Percentiles rank a stretch among this genome's conserved stretches.
phyloP scores from a whole-genome alignment of 2,329 filamentous ascomycete genomes.

The Ceratocystis ficicola region DNA sequence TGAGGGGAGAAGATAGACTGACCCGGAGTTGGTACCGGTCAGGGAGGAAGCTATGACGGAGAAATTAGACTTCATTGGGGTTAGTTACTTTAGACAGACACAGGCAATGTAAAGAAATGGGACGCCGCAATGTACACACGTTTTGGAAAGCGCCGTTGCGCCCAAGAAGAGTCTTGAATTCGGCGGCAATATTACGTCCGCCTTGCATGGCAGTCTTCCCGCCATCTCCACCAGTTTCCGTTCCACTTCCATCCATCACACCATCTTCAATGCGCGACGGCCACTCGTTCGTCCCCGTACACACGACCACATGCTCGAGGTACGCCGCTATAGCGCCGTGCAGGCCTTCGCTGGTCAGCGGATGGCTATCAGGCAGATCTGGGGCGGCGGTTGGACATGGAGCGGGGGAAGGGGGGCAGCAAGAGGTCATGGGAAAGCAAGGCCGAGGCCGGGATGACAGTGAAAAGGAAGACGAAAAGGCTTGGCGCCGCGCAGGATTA shows the following conservation, averaged over 20 bases:
- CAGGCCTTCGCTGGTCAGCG: slow-evolving; percentile 49
- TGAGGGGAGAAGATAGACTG: slow-evolving; percentile 63
- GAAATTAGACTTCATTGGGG: slow-evolving; percentile 64
- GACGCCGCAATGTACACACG: slow-evolving; percentile 35
- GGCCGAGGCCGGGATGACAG: neutral
- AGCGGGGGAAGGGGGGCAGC: slow-evolving; percentile 5
- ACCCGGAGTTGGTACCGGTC: slow-evolving; percentile 35
- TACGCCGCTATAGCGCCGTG: slow-evolving; percentile 56
- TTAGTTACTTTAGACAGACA: neutral
- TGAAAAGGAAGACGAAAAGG: neutral
- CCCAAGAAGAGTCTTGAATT: slow-evolving; percentile 58
- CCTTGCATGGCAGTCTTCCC: neutral
- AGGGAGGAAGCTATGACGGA: slow-evolving; percentile 68
- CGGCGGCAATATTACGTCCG: slow-evolving; percentile 47
- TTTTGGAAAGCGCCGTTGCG: slow-evolving; percentile 54
- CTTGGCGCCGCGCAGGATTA: neutral
- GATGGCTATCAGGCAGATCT: slow-evolving; percentile 50
- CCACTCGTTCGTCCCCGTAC: slow-evolving; percentile 73
- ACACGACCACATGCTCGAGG: slow-evolving; percentile 70
- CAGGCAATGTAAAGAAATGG: neutral
- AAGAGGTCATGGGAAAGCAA: slow-evolving; percentile 13
- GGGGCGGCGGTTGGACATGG: slow-evolving; percentile 53
- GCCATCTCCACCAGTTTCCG: neutral
- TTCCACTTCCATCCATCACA: neutral
- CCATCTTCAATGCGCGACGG: slow-evolving; percentile 65